Evolutionary conservation across 2,329 filamentous ascomycete species (phyloP).

Genomic region (Fragosphaeria purpurea): DNA sequence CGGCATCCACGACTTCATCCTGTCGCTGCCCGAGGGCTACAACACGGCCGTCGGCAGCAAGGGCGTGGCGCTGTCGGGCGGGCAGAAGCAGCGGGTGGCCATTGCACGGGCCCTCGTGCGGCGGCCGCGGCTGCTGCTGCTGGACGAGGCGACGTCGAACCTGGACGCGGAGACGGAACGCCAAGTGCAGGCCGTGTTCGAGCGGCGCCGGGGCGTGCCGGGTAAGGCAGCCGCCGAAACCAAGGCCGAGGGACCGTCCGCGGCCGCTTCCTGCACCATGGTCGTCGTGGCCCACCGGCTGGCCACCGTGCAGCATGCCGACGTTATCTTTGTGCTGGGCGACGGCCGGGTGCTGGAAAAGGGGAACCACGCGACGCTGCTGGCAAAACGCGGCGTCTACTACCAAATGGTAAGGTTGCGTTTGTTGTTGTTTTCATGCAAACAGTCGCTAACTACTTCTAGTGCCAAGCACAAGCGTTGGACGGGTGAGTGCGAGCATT

Average conservation of each 20-base stretch:
- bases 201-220: background rate
- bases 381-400: constrained; percentile 39
- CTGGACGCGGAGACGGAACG: constrained; percentile 13
- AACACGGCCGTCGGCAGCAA: constrained; percentile 10
- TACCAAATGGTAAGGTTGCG: constrained; percentile 34
- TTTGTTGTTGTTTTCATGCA: background rate
- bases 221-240: constrained; percentile 16
- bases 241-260: too few species aligned
- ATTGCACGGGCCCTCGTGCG: constrained; percentile 12
- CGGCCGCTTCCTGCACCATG: constrained; percentile 44
- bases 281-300: constrained; percentile 59
- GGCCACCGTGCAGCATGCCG: constrained; percentile 57
- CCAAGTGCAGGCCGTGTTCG: constrained; percentile 13
- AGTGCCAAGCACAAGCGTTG: constrained; percentile 13
- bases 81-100: constrained; percentile 14
- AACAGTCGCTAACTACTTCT: background rate
- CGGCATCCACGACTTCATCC: constrained; percentile 62
- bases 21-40: constrained; percentile 40
- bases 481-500: constrained; percentile 2
- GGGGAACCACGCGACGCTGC: constrained; percentile 44
- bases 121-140: constrained; percentile 9
- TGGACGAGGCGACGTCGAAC: constrained; percentile 13
- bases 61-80: constrained; percentile 12
- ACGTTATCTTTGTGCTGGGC: constrained; percentile 61
- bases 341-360: constrained; percentile 52